These are phyloP conservation scores for Populus euphratica DNA, from an alignment of 345 rosid species.

Conservation along the genomic window DNA sequence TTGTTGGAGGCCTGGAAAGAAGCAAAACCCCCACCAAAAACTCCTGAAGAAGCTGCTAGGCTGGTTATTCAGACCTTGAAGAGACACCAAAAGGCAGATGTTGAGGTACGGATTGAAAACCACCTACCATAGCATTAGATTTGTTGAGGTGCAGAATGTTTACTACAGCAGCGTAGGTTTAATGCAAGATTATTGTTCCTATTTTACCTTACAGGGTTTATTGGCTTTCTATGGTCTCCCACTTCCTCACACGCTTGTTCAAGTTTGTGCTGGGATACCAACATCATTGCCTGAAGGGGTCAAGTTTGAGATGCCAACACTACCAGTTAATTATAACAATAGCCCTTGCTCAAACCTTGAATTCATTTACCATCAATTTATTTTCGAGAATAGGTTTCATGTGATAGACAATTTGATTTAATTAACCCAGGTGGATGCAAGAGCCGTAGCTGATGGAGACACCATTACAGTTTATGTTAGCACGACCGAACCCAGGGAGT, in stretches of 20 bases:
- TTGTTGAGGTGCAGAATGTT: background rate
- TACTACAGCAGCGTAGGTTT: background rate
- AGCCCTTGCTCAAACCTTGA: background rate
- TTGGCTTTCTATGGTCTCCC: constrained; percentile 81
- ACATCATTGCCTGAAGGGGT: constrained; percentile 48
- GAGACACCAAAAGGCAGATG: constrained; percentile 70
- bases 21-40: constrained; percentile 63
- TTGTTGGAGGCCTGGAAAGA: constrained; percentile 76
- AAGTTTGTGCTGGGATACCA: constrained; percentile 37
- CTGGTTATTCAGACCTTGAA: constrained; percentile 56
- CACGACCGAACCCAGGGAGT: constrained; percentile 51
- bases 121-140: background rate
- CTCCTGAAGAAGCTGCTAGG: constrained; percentile 66
- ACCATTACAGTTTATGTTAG: constrained; percentile 65
- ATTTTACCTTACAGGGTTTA: constrained; percentile 47
- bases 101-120: constrained; percentile 50
- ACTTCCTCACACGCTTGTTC: constrained; percentile 39
- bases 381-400: constrained; percentile 2
- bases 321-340: constrained; percentile 51
- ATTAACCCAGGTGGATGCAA: constrained; percentile 67
- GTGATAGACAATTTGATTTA: constrained; percentile 17
- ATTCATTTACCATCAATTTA: background rate
- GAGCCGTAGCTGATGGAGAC: constrained; percentile 78
- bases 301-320: constrained; percentile 52
- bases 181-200: background rate